A percentile compares a stretch with the other conserved stretches of the same genome.
Conservation (phyloP, 768 basidiomycete genomes). For the Mycena maculata region DNA sequence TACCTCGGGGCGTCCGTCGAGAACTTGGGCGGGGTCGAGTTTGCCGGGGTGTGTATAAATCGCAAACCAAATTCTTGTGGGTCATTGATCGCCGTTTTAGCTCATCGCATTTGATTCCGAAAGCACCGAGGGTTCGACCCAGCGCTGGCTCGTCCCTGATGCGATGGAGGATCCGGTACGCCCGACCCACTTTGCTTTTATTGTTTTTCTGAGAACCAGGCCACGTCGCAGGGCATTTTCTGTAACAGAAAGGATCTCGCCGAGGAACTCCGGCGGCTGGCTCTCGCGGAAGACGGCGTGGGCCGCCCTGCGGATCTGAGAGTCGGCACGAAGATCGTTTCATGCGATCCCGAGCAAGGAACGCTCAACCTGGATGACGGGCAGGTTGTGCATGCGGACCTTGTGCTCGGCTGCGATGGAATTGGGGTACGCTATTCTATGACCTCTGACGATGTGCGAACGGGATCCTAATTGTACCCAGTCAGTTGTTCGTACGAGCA, state of each 20-base stretch:
- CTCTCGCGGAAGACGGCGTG: neutral
- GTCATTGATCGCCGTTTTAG: neutral
- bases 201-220: neutral
- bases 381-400: conserved; percentile 4
- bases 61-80: neutral
- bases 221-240: conserved; percentile 2
- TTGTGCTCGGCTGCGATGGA: conserved; percentile 15
- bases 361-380: conserved; percentile 5
- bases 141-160: conserved; percentile 7
- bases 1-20: conserved; percentile 8
- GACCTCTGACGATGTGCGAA: neutral
- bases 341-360: conserved; percentile 10
- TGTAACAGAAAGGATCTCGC: conserved; percentile 13
- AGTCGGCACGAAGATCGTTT: conserved; percentile 1
- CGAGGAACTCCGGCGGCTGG: conserved; percentile 7
- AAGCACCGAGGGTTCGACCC: neutral
- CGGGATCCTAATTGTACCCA: neutral
- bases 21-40: neutral
- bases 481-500: conserved; percentile 10
- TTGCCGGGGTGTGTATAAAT: neutral
- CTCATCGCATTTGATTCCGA: conserved; percentile 6
- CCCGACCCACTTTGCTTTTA: neutral
- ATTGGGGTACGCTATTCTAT: neutral
- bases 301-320: conserved; percentile 2
- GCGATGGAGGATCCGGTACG: conserved; percentile 13